A percentile compares a stretch with the other conserved stretches of the same genome.
Evolutionary conservation across 768 basidiomycete genomes (phyloP).

Genomic region (Butyriboletus loyo): DNA sequence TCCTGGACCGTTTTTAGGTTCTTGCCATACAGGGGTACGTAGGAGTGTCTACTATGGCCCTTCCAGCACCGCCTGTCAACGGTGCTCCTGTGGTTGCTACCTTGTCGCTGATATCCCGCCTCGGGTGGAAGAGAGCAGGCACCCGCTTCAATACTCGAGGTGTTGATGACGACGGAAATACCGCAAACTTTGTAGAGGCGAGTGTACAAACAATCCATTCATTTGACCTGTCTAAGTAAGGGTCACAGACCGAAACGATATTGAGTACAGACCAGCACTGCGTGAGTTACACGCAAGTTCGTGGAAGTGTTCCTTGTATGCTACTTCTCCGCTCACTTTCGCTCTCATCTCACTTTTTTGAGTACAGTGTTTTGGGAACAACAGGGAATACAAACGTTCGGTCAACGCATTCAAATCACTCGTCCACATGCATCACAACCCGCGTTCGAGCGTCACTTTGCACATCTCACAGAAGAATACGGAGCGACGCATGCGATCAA

Average conservation of each 20-base stretch:
- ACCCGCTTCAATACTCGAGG: constrained; percentile 97
- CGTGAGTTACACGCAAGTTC: constrained; percentile 90
- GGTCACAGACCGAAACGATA: constrained; percentile 80
- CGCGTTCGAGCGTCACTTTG: constrained; percentile 93
- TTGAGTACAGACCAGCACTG: constrained; percentile 84
- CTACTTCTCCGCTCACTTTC: constrained; percentile 4
- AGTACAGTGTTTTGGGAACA: constrained; percentile 96
- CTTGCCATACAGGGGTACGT: constrained; percentile 94
- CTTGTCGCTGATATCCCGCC: constrained; percentile 76
- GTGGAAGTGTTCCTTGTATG: constrained; percentile 93
- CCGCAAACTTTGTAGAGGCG: constrained; percentile 96
- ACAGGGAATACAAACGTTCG: constrained; percentile 92
- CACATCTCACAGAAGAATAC: constrained; percentile 84
- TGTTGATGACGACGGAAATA: constrained; percentile 92
- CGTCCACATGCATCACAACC: constrained; percentile 95
- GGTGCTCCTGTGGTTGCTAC: constrained; percentile 72
- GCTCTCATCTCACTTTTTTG: constrained; percentile 9
- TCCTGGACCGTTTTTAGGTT: constrained; percentile 44
- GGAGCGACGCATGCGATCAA: constrained; percentile 85
- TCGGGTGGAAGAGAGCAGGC: constrained; percentile 94
- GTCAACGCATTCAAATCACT: constrained; percentile 91
- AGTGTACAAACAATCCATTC: constrained; percentile 18
- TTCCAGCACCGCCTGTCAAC: constrained; percentile 71
- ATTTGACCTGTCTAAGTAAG: constrained; percentile 6
- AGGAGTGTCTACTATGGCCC: constrained; percentile 74